These are phyloP conservation scores for Phyllostachys edulis DNA, from an alignment of 176 grass and related monocot species.

Conservation along the genomic window DNA sequence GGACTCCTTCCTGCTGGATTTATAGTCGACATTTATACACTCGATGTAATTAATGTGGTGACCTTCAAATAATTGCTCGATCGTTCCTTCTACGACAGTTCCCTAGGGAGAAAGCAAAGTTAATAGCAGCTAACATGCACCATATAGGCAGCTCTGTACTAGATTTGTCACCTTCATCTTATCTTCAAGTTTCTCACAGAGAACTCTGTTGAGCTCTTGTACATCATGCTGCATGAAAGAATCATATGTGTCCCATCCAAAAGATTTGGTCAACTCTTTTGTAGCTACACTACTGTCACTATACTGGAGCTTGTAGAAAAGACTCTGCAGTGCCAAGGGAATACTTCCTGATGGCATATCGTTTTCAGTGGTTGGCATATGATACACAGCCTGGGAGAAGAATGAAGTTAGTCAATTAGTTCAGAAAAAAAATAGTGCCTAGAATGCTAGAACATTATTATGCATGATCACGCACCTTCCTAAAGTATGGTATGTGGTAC, in stretches of 20 bases:
- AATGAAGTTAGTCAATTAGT: neutral
- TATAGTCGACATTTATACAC: constrained; percentile 91
- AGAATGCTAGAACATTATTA: constrained; percentile 24
- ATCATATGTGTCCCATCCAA: constrained; percentile 98
- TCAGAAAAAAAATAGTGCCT: constrained; percentile 21
- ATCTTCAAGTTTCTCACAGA: constrained; percentile 92
- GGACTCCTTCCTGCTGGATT: constrained; percentile 85
- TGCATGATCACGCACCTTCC: constrained; percentile 53
- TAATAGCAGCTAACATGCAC: constrained; percentile 23
- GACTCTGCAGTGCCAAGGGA: constrained; percentile 84
- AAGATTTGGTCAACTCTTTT: constrained; percentile 97
- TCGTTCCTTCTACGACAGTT: constrained; percentile 94
- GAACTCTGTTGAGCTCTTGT: constrained; percentile 94
- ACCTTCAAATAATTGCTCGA: constrained; percentile 91
- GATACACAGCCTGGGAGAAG: constrained; percentile 75
- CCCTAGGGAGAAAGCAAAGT: constrained; percentile 49
- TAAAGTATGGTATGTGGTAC: constrained; percentile 93
- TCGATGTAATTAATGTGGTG: constrained; percentile 95
- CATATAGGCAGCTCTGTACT: constrained; percentile 15
- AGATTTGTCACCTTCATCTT: constrained; percentile 82
- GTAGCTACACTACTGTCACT: constrained; percentile 88
- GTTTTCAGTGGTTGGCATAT: constrained; percentile 95
- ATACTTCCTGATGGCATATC: constrained; percentile 96
- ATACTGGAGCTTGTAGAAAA: constrained; percentile 94
- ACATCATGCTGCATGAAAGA: constrained; percentile 99